Conservation (phyloP, 2,329 filamentous ascomycete genomes). For the Cordyceps tenuipes region DNA sequence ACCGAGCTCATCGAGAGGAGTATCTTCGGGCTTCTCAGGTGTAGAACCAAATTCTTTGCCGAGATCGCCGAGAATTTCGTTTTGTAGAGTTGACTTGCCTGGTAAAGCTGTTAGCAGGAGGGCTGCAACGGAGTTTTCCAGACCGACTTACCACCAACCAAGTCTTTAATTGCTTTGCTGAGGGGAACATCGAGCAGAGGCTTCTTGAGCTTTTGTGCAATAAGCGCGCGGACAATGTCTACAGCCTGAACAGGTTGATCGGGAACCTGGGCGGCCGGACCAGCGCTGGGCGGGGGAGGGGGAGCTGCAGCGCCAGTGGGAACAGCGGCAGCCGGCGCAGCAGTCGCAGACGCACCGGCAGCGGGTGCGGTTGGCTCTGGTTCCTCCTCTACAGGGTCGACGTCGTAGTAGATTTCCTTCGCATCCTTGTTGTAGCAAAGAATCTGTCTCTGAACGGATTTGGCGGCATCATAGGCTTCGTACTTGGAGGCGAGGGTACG, state of each 20-base stretch:
- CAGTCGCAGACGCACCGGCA: slow-evolving; percentile 36
- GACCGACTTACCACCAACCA: slow-evolving; percentile 76
- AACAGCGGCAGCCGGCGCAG: slow-evolving; percentile 44
- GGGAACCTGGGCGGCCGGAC: slow-evolving; percentile 77
- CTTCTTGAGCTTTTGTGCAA: slow-evolving; percentile 98
- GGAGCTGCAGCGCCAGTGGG: slow-evolving; percentile 47
- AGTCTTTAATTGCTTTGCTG: slow-evolving; percentile 95
- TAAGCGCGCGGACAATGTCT: slow-evolving; percentile 79
- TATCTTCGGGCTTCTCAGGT: slow-evolving; percentile 97
- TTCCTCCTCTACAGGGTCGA: slow-evolving; percentile 90
- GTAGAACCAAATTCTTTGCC: slow-evolving; percentile 98
- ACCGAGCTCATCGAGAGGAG: slow-evolving; percentile 88
- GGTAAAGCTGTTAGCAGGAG: slow-evolving; percentile 4
- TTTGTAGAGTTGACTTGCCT: slow-evolving; percentile 98
- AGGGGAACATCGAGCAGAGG: slow-evolving; percentile 77
- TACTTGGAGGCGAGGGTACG: slow-evolving; percentile 94
- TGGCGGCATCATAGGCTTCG: slow-evolving; percentile 95
- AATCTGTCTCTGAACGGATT: slow-evolving; percentile 93
- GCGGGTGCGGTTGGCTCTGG: slow-evolving; percentile 51
- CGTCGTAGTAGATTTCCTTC: slow-evolving; percentile 99
- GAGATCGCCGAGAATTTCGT: slow-evolving; percentile 94
- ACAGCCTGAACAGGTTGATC: slow-evolving; percentile 83
- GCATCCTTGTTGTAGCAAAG: slow-evolving; percentile 99
- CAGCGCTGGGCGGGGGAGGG: slow-evolving; percentile 61
- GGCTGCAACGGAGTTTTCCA: not conserved